Evolutionary conservation across 2,329 filamentous ascomycete species (phyloP), one percentile per base, ranked within the genome.

Genomic region (Fusarium continuum): DNA sequence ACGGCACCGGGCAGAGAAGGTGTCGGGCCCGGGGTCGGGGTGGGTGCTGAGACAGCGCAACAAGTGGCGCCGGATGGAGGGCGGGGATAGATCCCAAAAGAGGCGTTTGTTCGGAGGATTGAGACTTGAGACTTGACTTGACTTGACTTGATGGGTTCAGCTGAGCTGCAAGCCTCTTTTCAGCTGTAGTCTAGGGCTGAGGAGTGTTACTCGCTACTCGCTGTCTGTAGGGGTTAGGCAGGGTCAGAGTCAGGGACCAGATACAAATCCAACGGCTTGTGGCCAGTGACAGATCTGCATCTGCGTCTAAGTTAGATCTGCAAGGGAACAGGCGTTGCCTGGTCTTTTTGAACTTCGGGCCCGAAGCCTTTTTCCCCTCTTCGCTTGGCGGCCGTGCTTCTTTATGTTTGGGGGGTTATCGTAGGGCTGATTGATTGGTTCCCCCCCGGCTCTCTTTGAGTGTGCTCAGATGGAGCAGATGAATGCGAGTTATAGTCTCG

Each of bases 311-410:
- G n/a, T n/a, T n/a, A n/a, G n/a, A n/a, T n/a, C 26, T 31, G 31
- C 46, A 22, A 36, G 29, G 22, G 20, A 29, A 40, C 39, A 20
- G 29, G 32, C 31, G 48, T 47, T 35, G 35, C 22, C 26, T 32
- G 43, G 34, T 50, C 44, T 56, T 45, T 65, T 41, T 54, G 61
- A 47, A 57, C 29, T 36, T 65, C 61, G 61, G 61, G 56, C 61
- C 61, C 61, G 61, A 64, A 31, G 44, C 26, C 57, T 41, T 58
- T 47, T n/a, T n/a, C n/a, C n/a, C n/a, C 22, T 31, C 47, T 40
- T 36, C 41, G 38, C 32, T 54, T 58, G 51, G 55, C 41, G 41
- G 29, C 56, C 40, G 56, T 38, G 55, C 55, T 60, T 34, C 40
- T 35, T 46, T 32, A 40, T 14, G n/a, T n/a, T n/a, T 29, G 19